These are phyloP conservation scores for Capronia americana DNA, from an alignment of 2,329 filamentous ascomycete species.

Conservation along the genomic window DNA sequence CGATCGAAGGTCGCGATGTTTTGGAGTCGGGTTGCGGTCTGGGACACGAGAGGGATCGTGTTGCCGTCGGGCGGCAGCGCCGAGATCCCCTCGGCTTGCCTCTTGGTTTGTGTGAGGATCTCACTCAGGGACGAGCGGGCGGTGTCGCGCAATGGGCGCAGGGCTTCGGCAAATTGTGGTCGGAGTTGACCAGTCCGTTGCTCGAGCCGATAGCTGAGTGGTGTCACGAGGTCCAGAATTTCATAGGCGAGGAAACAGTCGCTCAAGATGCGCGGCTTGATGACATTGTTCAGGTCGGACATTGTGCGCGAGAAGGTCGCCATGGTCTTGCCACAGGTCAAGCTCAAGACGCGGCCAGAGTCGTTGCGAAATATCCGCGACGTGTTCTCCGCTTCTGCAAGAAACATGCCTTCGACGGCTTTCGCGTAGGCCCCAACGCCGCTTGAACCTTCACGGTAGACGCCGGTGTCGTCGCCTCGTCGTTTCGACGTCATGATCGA, in stretches of 20 bases:
- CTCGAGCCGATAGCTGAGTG: constrained; percentile 79
- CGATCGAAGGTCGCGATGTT: constrained; percentile 85
- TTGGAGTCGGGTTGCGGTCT: constrained; percentile 85
- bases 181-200: constrained; percentile 85
- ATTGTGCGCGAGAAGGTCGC: constrained; percentile 84
- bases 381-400: constrained; percentile 90
- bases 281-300: constrained; percentile 86
- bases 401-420: constrained; percentile 83
- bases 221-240: constrained; percentile 86
- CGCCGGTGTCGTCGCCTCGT: constrained; percentile 70
- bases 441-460: constrained; percentile 87
- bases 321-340: constrained; percentile 78
- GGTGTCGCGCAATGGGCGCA: constrained; percentile 90
- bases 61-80: constrained; percentile 78
- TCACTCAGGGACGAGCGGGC: constrained; percentile 85
- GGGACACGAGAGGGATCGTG: constrained; percentile 75
- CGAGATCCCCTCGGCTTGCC: constrained; percentile 69
- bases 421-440: constrained; percentile 89
- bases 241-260: constrained; percentile 97
- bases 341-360: constrained; percentile 78
- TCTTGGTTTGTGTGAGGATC: constrained; percentile 81
- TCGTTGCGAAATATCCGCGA: constrained; percentile 86
- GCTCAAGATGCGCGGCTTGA: constrained; percentile 82
- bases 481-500: constrained; percentile 83
- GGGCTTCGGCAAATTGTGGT: constrained; percentile 76